Evolutionary conservation across 495 filamentous ascomycete species (phyloP), one percentile per base, ranked within the genome.

Genomic region (Trichoderma parareesei): DNA sequence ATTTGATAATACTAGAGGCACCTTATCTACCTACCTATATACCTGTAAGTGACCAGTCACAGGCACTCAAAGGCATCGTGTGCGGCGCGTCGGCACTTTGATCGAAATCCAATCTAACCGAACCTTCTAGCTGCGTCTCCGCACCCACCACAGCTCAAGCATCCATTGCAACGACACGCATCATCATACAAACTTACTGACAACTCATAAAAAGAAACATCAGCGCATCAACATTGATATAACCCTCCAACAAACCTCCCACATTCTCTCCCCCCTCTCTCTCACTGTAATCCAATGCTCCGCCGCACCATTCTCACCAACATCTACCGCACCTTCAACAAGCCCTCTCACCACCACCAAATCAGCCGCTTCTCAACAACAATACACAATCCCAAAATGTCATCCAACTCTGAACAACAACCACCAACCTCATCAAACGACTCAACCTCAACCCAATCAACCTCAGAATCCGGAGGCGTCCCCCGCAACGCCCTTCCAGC

Each of bases 401-500:
- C 55, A 18, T 41, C 63, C 27, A 27, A 27, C 27, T 2, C 27
- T 27, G 27, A 27, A 27, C 27, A 27, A 27, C 27, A 27, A 27
- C 27, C 27, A 10, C 37, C 62, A 13, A 37, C 66, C n/a, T 44
- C 62, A 7, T 38, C 62, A 64, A 42, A 57, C 42, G 38, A 41
- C 10, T 27, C 60, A 41, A 37, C 37, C n/a, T 38, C 13, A 13
- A 16, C n/a, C 20, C 10, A 33, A n/a, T 16, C 42, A 48, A 49
- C 27, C 27, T 27, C 27, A 27, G 27, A 27, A 27, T 27, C 27
- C n/a, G 13, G 63, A 10, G 64, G 66, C 8, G 68, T 66, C 1
- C 66, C 40, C 16, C 27, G 33, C 7, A 35, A 57, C 7, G 53
- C 53, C 14, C 64, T 74, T 4, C 74, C 74, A 13, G 71, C 72